A percentile compares a stretch with the other conserved stretches of the same genome.
These are phyloP conservation scores for Chalaropsis thielavioides DNA, from an alignment of 2,329 filamentous ascomycete species.

Conservation along the genomic window DNA sequence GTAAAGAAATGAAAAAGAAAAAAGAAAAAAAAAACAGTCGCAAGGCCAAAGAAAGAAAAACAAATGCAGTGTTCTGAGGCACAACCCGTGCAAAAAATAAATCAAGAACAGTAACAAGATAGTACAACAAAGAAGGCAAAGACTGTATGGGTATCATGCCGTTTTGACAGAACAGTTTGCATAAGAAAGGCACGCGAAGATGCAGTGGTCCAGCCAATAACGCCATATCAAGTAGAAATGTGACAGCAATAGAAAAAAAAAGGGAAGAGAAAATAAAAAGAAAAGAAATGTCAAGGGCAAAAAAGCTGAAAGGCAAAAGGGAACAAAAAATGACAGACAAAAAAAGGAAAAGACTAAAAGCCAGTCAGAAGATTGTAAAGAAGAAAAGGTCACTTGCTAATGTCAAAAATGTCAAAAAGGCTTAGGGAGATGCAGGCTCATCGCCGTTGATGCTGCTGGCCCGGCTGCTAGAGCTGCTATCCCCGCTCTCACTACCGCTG, in stretches of 20 bases:
- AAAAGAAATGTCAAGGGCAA: too few relatives aligned
- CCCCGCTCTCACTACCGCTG: not conserved
- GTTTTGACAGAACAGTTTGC: not conserved
- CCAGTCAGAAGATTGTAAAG: not conserved
- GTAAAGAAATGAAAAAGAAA: not conserved
- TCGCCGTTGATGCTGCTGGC: conserved; percentile 16
- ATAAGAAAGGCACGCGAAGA: not conserved
- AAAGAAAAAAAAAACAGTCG: not conserved
- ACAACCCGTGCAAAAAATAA: not conserved
- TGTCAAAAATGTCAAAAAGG: not conserved
- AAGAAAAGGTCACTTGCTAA: not conserved
- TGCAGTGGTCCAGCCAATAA: conserved; percentile 10
- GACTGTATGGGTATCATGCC: conserved; percentile 9
- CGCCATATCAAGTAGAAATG: not conserved
- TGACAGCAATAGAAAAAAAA: not conserved
- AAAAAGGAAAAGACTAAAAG: not conserved
- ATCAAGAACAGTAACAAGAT: not conserved
- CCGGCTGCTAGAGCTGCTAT: conserved; percentile 8
- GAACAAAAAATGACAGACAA: not conserved
- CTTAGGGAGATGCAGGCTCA: not conserved
- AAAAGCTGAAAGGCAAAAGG: too few relatives aligned
- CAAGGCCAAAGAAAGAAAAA: not conserved
- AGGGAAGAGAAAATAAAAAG: not conserved
- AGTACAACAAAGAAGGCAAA: not conserved
- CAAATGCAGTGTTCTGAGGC: not conserved